Evolutionary conservation across 371 early-diverging fungal genomes (phyloP).

Genomic region (Vairimorpha apis): DNA sequence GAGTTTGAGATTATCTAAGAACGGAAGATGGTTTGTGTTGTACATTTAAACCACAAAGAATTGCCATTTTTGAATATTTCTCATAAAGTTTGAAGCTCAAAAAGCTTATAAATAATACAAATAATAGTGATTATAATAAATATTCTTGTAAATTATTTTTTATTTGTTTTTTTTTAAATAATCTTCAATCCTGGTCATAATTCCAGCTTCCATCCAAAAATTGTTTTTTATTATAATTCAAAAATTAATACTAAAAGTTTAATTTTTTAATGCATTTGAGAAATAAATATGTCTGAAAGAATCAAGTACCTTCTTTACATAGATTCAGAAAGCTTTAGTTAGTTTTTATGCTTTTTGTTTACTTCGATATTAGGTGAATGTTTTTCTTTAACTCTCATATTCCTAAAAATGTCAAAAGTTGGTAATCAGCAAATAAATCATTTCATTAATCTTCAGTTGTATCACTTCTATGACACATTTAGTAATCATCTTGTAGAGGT

Average conservation of each 20-base stretch:
- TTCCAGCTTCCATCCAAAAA: not conserved
- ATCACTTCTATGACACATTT: not conserved
- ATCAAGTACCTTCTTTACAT: not conserved
- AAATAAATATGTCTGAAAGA: not conserved
- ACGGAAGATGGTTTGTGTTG: not conserved
- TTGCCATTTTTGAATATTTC: not conserved
- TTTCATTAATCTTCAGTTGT: not conserved
- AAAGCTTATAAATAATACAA: not conserved
- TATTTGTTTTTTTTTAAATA: not conserved
- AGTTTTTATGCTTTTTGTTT: not conserved
- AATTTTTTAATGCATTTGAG: not conserved
- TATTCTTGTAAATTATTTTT: not conserved
- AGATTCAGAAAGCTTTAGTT: not conserved
- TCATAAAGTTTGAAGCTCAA: not conserved
- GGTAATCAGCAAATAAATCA: slow-evolving; percentile 4
- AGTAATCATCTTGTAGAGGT: not conserved
- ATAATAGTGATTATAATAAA: not conserved
- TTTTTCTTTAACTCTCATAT: slow-evolving; percentile 21
- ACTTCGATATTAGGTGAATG: not conserved
- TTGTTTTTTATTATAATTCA: not conserved
- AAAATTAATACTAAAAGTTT: not conserved
- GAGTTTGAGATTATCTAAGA: not conserved
- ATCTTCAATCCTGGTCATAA: no score
- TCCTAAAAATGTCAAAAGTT: slow-evolving; percentile 6
- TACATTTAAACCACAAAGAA: not conserved